phyloP scores from a whole-genome alignment of 176 grass and related monocot species.

The Oryza glaberrima region DNA sequence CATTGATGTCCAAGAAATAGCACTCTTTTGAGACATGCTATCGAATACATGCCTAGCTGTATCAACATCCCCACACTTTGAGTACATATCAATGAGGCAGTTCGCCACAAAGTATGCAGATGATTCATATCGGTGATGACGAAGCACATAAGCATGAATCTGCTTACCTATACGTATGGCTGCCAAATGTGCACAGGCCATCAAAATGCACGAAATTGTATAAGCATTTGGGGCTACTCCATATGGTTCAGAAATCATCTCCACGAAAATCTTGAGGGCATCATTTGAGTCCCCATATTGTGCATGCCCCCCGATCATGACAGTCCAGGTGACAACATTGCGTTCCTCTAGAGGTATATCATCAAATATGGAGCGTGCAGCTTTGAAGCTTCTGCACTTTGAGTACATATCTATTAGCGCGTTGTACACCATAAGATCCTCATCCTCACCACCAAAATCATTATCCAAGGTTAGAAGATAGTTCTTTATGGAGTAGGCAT shows the following conservation, averaged over 20 bases:
- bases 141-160: conserved; percentile 76
- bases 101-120: conserved; percentile 64
- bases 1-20: conserved; percentile 87
- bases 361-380: conserved; percentile 65
- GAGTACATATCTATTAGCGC: conserved; percentile 92
- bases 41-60: conserved; percentile 76
- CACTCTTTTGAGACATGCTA: conserved; percentile 63
- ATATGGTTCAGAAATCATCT: conserved; percentile 59
- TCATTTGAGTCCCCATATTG: conserved; percentile 78
- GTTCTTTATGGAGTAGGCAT: conserved; percentile 83
- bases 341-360: conserved; percentile 58
- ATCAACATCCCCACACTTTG: conserved; percentile 74
- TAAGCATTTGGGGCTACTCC: conserved; percentile 66
- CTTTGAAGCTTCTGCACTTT: conserved; percentile 72
- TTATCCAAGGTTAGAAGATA: conserved; percentile 51
- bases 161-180: conserved; percentile 76
- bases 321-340: conserved; percentile 90
- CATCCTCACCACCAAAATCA: conserved; percentile 41
- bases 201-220: conserved; percentile 79
- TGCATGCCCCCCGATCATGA: conserved; percentile 90
- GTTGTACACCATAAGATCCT: conserved; percentile 82
- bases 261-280: conserved; percentile 65
- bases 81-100: conserved; percentile 92
- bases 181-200: conserved; percentile 82
- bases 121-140: conserved; percentile 41